These are phyloP conservation scores for Blastomyces parvus DNA, from an alignment of 2,329 filamentous ascomycete species.

Conservation along the genomic window DNA sequence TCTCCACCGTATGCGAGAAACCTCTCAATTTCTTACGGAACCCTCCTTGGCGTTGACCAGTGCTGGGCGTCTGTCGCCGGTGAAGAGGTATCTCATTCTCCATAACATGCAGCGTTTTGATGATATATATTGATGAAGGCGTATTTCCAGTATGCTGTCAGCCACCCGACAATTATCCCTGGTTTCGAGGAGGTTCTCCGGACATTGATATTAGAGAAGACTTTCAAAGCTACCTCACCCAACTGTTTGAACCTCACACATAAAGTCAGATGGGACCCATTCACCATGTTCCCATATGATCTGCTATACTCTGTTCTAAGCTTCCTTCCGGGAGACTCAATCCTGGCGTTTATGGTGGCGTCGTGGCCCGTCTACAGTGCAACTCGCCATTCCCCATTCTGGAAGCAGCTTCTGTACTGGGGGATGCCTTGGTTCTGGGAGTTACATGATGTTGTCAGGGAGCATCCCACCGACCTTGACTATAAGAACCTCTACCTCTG, in stretches of 20 bases:
- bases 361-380: slow-evolving; percentile 7
- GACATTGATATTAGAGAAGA: not conserved
- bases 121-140: not conserved
- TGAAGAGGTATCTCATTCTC: slow-evolving; percentile 2
- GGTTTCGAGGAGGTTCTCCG: not conserved
- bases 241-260: not conserved
- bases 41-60: not conserved
- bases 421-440: slow-evolving; percentile 13
- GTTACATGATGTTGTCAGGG: not conserved
- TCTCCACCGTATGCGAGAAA: not conserved
- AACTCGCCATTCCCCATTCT: slow-evolving; percentile 6
- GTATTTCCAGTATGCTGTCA: slow-evolving; percentile 1
- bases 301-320: slow-evolving; percentile 1
- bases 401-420: slow-evolving; percentile 9
- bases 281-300: slow-evolving; percentile 6
- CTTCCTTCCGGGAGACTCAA: slow-evolving; percentile 8
- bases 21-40: slow-evolving; percentile 1
- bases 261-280: slow-evolving; percentile 8
- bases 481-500: slow-evolving; percentile 16
- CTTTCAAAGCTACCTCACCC: not conserved
- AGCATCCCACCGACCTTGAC: slow-evolving; percentile 5
- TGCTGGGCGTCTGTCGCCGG: slow-evolving; percentile 8
- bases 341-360: not conserved
- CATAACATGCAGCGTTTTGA: not conserved
- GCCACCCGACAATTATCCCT: slow-evolving; percentile 4